phyloP scores from a whole-genome alignment of 192 early-diverging fungal species.

The Entophlyctis luteolus region DNA sequence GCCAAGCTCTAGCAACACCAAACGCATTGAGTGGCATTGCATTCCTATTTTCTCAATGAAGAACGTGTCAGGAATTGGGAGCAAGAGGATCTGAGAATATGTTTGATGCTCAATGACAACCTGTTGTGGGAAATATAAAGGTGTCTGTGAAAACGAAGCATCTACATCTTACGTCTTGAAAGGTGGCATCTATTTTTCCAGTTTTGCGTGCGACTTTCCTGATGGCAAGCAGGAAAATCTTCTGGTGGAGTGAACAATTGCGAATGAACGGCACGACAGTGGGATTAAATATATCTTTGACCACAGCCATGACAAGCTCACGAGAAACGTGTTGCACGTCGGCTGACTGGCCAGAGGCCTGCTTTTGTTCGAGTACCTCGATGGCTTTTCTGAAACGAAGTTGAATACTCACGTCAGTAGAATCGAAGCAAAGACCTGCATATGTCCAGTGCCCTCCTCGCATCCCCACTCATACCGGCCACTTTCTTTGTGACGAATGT shows the following conservation, averaged over 20 bases:
- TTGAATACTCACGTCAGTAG: too few relatives aligned
- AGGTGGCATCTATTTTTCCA: conserved; percentile 70
- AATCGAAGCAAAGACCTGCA: conserved; percentile 59
- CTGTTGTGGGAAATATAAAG: neutral
- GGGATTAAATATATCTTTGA: conserved; percentile 85
- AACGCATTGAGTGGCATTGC: conserved; percentile 17
- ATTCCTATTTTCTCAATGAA: conserved; percentile 63
- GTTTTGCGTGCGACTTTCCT: conserved; percentile 56
- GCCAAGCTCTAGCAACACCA: conserved; percentile 29
- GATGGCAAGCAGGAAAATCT: conserved; percentile 76
- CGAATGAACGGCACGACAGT: conserved; percentile 69
- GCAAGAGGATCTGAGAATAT: conserved; percentile 64
- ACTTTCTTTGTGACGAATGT: conserved; percentile 95
- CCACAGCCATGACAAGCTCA: conserved; percentile 66
- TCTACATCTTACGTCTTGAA: conserved; percentile 57
- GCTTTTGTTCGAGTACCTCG: conserved; percentile 25
- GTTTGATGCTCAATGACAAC: conserved; percentile 41
- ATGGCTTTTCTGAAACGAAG: conserved; percentile 22
- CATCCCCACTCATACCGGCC: conserved; percentile 92
- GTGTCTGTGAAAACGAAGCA: neutral
- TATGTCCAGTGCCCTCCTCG: conserved; percentile 89
- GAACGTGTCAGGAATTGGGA: conserved; percentile 55
- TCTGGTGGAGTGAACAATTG: conserved; percentile 73
- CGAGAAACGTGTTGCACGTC: conserved; percentile 55
- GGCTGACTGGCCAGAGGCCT: conserved; percentile 11